phyloP scores from a whole-genome alignment of 257 asterid species.

The Knoxia roxburghii region DNA sequence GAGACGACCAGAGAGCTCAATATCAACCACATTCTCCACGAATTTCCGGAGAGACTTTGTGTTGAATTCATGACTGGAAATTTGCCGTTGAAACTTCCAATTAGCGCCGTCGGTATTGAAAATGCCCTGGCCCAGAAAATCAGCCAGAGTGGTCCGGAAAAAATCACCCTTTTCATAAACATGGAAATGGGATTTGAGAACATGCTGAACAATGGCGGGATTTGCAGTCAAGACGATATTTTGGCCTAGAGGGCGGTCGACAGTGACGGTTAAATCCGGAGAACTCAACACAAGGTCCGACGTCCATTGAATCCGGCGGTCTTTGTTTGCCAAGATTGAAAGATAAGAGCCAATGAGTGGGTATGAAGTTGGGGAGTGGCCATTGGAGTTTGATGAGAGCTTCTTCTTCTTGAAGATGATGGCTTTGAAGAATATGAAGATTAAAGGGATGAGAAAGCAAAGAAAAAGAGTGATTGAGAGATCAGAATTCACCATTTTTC shows the following conservation, averaged over 20 bases:
- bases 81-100: slow-evolving; percentile 59
- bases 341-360: slow-evolving; percentile 48
- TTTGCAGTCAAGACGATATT: slow-evolving; percentile 49
- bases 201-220: slow-evolving; percentile 55
- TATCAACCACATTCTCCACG: slow-evolving; percentile 48
- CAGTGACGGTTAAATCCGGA: slow-evolving; percentile 49
- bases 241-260: slow-evolving; percentile 48
- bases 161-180: slow-evolving; percentile 45
- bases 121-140: slow-evolving; percentile 63
- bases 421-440: slow-evolving; percentile 23
- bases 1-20: slow-evolving; percentile 37
- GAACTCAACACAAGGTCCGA: slow-evolving; percentile 32
- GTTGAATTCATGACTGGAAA: slow-evolving; percentile 58
- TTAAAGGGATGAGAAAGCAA: slow-evolving; percentile 23
- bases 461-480: slow-evolving; percentile 18
- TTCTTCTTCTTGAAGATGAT: neutral
- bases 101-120: slow-evolving; percentile 51
- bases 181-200: slow-evolving; percentile 47
- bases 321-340: slow-evolving; percentile 28
- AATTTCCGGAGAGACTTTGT: slow-evolving; percentile 49
- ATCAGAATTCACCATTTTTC: neutral
- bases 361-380: slow-evolving; percentile 31
- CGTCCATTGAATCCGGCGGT: slow-evolving; percentile 49
- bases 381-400: slow-evolving; percentile 1
- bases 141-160: slow-evolving; percentile 24